Evolutionary conservation across 2,329 filamentous ascomycete species (phyloP).

Genomic region (Dryadomyces quercivorus): DNA sequence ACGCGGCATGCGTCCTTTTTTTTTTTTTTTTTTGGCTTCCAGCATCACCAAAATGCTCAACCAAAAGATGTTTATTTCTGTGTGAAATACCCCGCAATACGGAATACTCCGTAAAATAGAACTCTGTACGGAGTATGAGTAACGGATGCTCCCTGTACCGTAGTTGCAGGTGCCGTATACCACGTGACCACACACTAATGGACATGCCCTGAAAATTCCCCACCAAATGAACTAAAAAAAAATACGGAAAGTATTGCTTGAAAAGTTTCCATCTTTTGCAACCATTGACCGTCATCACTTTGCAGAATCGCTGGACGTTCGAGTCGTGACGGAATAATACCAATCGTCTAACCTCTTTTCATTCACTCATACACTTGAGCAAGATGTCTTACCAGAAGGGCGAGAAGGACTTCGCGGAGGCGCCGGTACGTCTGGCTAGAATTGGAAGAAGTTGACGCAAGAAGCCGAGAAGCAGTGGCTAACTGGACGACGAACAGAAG

Average conservation of each 20-base stretch:
- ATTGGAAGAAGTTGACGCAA: background rate
- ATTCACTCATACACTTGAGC: slow-evolving; percentile 13
- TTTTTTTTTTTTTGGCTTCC: background rate
- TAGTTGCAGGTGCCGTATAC: background rate
- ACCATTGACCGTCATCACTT: slow-evolving; percentile 13
- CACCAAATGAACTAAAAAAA: slow-evolving; percentile 2
- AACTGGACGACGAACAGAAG: slow-evolving; percentile 7
- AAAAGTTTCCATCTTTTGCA: background rate
- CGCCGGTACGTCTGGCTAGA: slow-evolving; percentile 48
- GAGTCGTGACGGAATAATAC: slow-evolving; percentile 12
- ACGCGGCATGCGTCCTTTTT: background rate
- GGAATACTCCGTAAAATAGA: too few relatives aligned
- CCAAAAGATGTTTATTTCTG: too few relatives aligned
- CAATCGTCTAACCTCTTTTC: background rate
- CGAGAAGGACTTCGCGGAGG: slow-evolving; percentile 88
- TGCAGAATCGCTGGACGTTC: slow-evolving; percentile 13
- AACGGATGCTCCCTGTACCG: too few relatives aligned
- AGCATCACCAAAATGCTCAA: background rate
- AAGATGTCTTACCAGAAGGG: slow-evolving; percentile 91
- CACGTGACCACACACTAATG: background rate
- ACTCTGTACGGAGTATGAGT: too few relatives aligned
- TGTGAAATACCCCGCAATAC: too few relatives aligned
- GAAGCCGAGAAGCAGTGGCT: background rate
- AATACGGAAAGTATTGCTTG: background rate
- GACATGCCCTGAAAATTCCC: background rate